phyloP scores from a whole-genome alignment of 768 basidiomycete species.

The Termitomyces sp. region DNA sequence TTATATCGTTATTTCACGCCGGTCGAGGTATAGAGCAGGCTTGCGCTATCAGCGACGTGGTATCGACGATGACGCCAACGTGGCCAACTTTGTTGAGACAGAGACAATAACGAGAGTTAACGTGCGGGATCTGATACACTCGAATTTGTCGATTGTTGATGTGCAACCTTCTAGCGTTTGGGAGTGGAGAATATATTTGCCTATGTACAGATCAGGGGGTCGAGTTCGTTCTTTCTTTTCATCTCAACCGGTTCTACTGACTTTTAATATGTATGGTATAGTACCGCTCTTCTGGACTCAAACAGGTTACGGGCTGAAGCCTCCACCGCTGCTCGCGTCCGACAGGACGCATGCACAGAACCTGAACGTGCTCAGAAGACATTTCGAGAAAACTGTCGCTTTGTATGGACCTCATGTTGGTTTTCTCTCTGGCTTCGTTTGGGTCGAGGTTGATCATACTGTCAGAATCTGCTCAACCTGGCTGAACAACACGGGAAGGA shows the following conservation, averaged over 20 bases:
- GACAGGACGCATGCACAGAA: slow-evolving; percentile 75
- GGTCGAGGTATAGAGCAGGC: slow-evolving; percentile 87
- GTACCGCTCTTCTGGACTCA: slow-evolving; percentile 95
- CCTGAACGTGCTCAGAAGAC: slow-evolving; percentile 61
- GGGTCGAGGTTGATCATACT: slow-evolving; percentile 4
- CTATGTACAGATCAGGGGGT: slow-evolving; percentile 89
- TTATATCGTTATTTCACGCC: slow-evolving; percentile 78
- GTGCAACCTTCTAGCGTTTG: slow-evolving; percentile 49
- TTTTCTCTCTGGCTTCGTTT: slow-evolving; percentile 5
- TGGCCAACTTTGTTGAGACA: slow-evolving; percentile 95
- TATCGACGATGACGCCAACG: slow-evolving; percentile 87
- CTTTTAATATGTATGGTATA: slow-evolving; percentile 23
- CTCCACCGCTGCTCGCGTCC: slow-evolving; percentile 70
- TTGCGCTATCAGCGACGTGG: slow-evolving; percentile 93
- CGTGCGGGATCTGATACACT: slow-evolving; percentile 36
- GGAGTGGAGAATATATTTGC: slow-evolving; percentile 74
- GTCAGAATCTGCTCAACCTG: slow-evolving; percentile 78
- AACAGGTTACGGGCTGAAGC: slow-evolving; percentile 80
- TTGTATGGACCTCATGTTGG: slow-evolving; percentile 78
- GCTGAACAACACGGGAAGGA: slow-evolving; percentile 92
- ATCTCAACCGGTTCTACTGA: neutral
- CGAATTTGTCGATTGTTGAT: neutral
- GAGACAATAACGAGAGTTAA: slow-evolving; percentile 84
- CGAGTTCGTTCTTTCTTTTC: slow-evolving; percentile 51
- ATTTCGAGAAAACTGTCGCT: slow-evolving; percentile 62